phyloP scores from a whole-genome alignment of 345 rosid genomes.

The Citrus inodora region DNA sequence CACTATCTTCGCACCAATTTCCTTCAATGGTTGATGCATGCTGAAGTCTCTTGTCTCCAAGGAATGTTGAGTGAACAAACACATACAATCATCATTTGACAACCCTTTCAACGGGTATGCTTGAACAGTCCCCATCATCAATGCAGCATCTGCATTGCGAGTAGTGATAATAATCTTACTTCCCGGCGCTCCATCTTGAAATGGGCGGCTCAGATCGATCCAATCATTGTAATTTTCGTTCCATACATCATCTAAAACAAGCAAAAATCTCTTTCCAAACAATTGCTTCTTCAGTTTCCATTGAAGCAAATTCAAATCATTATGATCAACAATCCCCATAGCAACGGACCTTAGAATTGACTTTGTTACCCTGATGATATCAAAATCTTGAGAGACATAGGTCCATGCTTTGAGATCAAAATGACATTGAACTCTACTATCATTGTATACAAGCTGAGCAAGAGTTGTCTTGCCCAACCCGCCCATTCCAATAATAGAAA shows the following conservation, averaged over 20 bases:
- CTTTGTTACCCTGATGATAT: constrained; percentile 10
- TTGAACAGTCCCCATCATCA: background rate
- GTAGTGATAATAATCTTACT: constrained; percentile 1
- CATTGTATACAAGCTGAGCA: constrained; percentile 21
- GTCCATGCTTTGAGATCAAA: constrained; percentile 20
- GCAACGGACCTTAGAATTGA: background rate
- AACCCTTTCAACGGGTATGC: background rate
- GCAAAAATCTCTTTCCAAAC: constrained; percentile 7
- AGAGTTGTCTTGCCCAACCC: constrained; percentile 31
- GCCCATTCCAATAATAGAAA: constrained; percentile 23
- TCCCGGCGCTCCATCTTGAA: background rate
- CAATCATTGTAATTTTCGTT: background rate
- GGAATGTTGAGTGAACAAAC: background rate
- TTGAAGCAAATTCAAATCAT: constrained; percentile 21
- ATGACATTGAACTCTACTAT: background rate
- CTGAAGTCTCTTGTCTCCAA: background rate
- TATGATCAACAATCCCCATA: fast-evolving
- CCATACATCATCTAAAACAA: constrained; percentile 30
- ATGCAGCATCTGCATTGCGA: background rate
- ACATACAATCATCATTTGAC: constrained; percentile 2
- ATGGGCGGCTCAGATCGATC: background rate
- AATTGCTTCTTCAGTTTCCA: background rate
- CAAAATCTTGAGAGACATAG: constrained; percentile 16
- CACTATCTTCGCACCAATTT: constrained; percentile 2
- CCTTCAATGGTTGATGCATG: background rate